Evolutionary conservation across 495 filamentous ascomycete species (phyloP).

Genomic region (Entonaema liquescens): DNA sequence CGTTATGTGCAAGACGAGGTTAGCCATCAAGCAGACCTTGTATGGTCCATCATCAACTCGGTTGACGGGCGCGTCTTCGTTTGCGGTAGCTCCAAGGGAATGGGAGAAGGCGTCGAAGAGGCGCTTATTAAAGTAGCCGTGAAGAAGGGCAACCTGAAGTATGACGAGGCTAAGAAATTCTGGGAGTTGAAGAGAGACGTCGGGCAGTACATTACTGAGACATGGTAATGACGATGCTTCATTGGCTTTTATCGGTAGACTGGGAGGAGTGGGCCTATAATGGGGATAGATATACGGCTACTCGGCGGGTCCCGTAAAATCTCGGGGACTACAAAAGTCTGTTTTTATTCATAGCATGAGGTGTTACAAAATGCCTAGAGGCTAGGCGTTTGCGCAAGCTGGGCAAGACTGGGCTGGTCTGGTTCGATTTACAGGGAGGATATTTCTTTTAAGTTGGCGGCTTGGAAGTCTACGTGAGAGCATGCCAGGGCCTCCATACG

Average conservation of each 20-base stretch:
- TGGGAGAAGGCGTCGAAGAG: conserved; percentile 95
- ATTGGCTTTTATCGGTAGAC: neutral
- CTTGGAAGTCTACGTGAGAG: conserved; percentile 20
- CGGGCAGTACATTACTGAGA: conserved; percentile 89
- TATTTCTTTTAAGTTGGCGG: conserved; percentile 18
- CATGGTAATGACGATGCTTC: conserved; percentile 52
- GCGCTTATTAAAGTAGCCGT: conserved; percentile 83
- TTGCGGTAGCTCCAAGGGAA: conserved; percentile 91
- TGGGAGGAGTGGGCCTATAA: neutral
- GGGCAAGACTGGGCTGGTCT: conserved; percentile 7
- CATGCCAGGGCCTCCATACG: neutral
- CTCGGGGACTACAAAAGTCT: neutral
- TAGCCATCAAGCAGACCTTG: conserved; percentile 84
- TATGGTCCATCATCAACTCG: conserved; percentile 95
- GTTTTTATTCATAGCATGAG: conserved; percentile 24
- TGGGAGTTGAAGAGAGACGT: conserved; percentile 85
- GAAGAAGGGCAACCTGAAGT: conserved; percentile 77
- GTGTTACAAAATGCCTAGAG: conserved; percentile 28
- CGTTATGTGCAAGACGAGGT: conserved; percentile 91
- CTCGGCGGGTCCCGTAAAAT: neutral
- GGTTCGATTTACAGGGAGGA: conserved; percentile 18
- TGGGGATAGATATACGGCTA: neutral
- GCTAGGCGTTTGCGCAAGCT: conserved; percentile 33
- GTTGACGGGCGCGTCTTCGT: conserved; percentile 95
- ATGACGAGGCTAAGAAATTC: conserved; percentile 76